Percentiles rank a stretch among this genome's conserved stretches.
phyloP scores from a whole-genome alignment of 2,329 filamentous ascomycete species.

The Microsporum ferrugineum region DNA sequence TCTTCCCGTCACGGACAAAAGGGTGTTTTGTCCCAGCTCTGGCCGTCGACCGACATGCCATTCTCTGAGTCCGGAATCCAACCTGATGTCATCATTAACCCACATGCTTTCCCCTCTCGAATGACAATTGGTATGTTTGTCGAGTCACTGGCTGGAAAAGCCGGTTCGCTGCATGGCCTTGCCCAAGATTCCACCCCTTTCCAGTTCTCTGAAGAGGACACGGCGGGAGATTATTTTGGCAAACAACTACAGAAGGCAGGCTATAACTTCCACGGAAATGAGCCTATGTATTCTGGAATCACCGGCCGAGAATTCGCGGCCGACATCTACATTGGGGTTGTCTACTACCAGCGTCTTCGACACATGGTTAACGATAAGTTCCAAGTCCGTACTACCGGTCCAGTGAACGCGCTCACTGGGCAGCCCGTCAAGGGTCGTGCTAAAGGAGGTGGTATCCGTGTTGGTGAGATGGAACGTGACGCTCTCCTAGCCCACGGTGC shows the following conservation, averaged over 20 bases:
- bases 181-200: constrained; percentile 94
- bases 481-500: constrained; percentile 89
- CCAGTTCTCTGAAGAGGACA: constrained; percentile 84
- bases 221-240: constrained; percentile 87
- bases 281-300: constrained; percentile 96
- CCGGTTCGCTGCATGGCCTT: constrained; percentile 86
- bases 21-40: constrained; percentile 91
- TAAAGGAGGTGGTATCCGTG: constrained; percentile 94
- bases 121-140: constrained; percentile 99
- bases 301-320: constrained; percentile 87
- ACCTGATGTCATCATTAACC: constrained; percentile 97
- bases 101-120: constrained; percentile 95
- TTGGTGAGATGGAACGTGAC: constrained; percentile 98
- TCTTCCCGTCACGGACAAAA: constrained; percentile 97
- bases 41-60: constrained; percentile 87
- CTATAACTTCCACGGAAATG: constrained; percentile 97
- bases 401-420: constrained; percentile 77
- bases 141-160: constrained; percentile 90
- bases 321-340: constrained; percentile 92
- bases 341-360: constrained; percentile 94
- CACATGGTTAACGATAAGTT: constrained; percentile 99
- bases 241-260: constrained; percentile 90
- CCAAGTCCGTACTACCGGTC: constrained; percentile 92
- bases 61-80: constrained; percentile 95
- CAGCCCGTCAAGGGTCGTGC: constrained; percentile 96